Percentiles rank a stretch among this genome's conserved stretches.
These are phyloP conservation scores for Posidonia australis DNA, from an alignment of 106 monocot species.

Conservation along the genomic window DNA sequence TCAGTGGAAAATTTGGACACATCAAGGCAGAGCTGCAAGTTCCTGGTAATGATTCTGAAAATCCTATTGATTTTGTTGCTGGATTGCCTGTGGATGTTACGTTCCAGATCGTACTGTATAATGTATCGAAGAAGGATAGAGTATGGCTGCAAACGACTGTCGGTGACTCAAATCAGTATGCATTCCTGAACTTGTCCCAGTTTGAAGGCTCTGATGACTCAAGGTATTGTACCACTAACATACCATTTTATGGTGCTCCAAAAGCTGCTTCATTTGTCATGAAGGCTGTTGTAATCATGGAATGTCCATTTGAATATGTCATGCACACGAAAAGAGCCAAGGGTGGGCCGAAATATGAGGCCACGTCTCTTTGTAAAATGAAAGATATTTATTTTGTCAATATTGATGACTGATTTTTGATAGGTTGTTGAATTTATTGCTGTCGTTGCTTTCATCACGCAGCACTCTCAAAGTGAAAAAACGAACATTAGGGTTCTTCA, in stretches of 20 bases:
- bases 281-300: conserved; percentile 43
- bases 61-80: conserved; percentile 41
- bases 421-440: too few species aligned
- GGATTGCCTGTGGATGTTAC: conserved; percentile 67
- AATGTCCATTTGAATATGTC: conserved; percentile 25
- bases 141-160: conserved; percentile 56
- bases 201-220: conserved; percentile 31
- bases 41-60: conserved; percentile 47
- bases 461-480: too few species aligned
- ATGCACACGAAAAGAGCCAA: conserved; percentile 7
- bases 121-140: conserved; percentile 27
- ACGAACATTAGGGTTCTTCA: too few species aligned
- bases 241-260: conserved; percentile 58
- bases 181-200: conserved; percentile 35
- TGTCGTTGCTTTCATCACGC: too few species aligned
- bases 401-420: neutral
- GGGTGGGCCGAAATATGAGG: conserved; percentile 37
- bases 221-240: conserved; percentile 23
- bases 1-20: conserved; percentile 28
- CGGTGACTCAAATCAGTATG: conserved; percentile 31
- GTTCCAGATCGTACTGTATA: conserved; percentile 45
- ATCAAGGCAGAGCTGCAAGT: conserved; percentile 50
- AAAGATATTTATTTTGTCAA: conserved; percentile 27
- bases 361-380: conserved; percentile 28
- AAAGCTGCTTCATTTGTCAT: conserved; percentile 41